Evolutionary conservation across 164 flowering plant genomes (phyloP).

Genomic region (Aristolochia contorta): DNA sequence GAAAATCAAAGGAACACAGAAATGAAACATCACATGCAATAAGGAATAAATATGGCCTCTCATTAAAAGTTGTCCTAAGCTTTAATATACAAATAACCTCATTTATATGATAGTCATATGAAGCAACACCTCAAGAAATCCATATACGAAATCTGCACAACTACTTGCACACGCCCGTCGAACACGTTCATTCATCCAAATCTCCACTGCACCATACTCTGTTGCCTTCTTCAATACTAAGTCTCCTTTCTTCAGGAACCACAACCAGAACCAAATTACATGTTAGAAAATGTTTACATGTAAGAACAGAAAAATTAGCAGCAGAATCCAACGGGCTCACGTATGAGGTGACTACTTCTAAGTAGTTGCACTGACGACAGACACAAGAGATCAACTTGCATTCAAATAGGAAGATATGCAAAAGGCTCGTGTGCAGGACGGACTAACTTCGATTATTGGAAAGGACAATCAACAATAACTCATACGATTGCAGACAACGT

Average conservation of each 20-base stretch:
- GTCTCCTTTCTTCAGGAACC: slow-evolving; percentile 48
- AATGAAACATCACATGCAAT: background rate
- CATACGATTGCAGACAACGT: too few species aligned
- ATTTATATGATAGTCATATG: slow-evolving; percentile 8
- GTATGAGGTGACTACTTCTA: too few species aligned
- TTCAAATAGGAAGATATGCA: too few species aligned
- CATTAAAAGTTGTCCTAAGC: background rate
- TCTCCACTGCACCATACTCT: slow-evolving; percentile 98
- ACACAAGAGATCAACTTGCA: too few species aligned
- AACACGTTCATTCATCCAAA: slow-evolving; percentile 99
- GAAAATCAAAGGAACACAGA: background rate
- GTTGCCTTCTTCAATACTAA: slow-evolving; percentile 90
- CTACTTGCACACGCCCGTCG: slow-evolving; percentile 90
- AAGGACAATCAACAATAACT: too few species aligned
- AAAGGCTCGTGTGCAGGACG: too few species aligned
- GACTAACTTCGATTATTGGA: too few species aligned
- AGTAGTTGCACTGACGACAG: too few species aligned
- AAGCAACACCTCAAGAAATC: slow-evolving; percentile 82
- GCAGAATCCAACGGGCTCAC: too few species aligned
- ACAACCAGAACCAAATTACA: slow-evolving; percentile 3
- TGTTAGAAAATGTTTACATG: background rate
- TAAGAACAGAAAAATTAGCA: background rate
- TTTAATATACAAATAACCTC: slow-evolving; percentile 11
- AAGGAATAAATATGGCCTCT: background rate
- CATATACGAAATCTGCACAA: slow-evolving; percentile 92